These are phyloP conservation scores for Lachnellula willkommii DNA, from an alignment of 2,329 filamentous ascomycete genomes.

Conservation along the genomic window DNA sequence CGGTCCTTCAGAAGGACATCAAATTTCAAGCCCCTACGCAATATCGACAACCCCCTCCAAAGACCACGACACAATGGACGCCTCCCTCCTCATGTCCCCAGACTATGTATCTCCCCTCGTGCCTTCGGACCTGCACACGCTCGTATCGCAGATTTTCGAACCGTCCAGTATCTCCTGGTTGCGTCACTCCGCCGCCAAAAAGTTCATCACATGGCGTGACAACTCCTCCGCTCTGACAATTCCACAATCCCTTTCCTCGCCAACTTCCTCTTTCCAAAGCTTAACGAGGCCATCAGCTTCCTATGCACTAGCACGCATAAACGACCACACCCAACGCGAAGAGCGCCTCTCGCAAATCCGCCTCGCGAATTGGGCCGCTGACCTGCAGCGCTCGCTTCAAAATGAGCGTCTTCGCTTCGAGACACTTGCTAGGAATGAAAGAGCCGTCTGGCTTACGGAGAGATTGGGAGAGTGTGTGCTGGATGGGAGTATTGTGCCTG, in stretches of 20 bases:
- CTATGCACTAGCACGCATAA: slow-evolving; percentile 57
- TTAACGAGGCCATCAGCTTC: slow-evolving; percentile 33
- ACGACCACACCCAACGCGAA: slow-evolving; percentile 54
- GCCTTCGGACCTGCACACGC: slow-evolving; percentile 62
- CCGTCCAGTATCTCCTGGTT: slow-evolving; percentile 74
- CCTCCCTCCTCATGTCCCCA: slow-evolving; percentile 85
- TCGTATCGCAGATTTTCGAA: slow-evolving; percentile 74
- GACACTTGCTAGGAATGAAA: slow-evolving; percentile 54
- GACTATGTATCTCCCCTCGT: slow-evolving; percentile 81
- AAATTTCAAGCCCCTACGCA: slow-evolving; percentile 55
- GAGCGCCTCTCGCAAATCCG: slow-evolving; percentile 62
- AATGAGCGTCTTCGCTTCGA: slow-evolving; percentile 69
- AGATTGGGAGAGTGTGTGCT: slow-evolving; percentile 60
- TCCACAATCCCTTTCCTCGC: slow-evolving; percentile 27
- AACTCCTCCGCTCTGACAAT: slow-evolving; percentile 24
- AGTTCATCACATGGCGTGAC: slow-evolving; percentile 67
- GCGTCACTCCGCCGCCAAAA: slow-evolving; percentile 75
- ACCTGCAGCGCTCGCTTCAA: slow-evolving; percentile 69
- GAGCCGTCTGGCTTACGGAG: slow-evolving; percentile 65
- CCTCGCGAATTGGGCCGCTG: slow-evolving; percentile 75
- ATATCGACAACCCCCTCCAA: slow-evolving; percentile 68
- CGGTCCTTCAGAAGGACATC: slow-evolving; percentile 22
- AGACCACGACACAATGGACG: slow-evolving; percentile 83
- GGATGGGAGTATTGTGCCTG: slow-evolving; percentile 56
- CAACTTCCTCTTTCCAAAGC: background rate